A percentile compares a stretch with the other conserved stretches of the same genome.
Evolutionary conservation across 2,329 filamentous ascomycete genomes (phyloP).

Genomic region (Dactylella cylindrospora): DNA sequence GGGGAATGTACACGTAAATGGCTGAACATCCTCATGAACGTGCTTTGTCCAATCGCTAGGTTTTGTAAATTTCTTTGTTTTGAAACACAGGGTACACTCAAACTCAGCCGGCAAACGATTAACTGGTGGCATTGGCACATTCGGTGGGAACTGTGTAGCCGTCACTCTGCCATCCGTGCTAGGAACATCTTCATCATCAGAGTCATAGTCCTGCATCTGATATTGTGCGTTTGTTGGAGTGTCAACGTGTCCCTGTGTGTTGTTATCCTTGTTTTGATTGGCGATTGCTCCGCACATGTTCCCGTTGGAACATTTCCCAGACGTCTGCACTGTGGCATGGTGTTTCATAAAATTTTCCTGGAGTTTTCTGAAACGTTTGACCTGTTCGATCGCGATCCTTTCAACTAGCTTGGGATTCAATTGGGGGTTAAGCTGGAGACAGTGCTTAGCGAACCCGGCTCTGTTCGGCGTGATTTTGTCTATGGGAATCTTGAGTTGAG

Average conservation of each 20-base stretch:
- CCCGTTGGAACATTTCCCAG: slow-evolving; percentile 50
- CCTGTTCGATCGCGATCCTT: slow-evolving; percentile 78
- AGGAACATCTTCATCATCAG: slow-evolving; percentile 62
- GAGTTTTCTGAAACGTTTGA: slow-evolving; percentile 74
- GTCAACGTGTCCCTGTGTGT: slow-evolving; percentile 48
- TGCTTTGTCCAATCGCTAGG: slow-evolving; percentile 97
- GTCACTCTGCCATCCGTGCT: slow-evolving; percentile 66
- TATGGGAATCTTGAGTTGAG: slow-evolving; percentile 51
- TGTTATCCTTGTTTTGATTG: slow-evolving; percentile 36
- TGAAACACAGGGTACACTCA: slow-evolving; percentile 85
- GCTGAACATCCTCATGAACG: slow-evolving; percentile 88
- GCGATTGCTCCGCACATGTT: slow-evolving; percentile 50
- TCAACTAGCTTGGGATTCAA: slow-evolving; percentile 71
- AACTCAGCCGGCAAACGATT: slow-evolving; percentile 78
- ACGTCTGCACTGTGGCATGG: slow-evolving; percentile 57
- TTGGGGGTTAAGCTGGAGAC: slow-evolving; percentile 71
- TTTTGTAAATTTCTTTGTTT: slow-evolving; percentile 80
- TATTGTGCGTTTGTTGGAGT: slow-evolving; percentile 57
- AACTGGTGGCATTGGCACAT: slow-evolving; percentile 80
- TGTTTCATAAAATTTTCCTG: slow-evolving; percentile 72
- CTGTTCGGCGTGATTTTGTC: slow-evolving; percentile 71
- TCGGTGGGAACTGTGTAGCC: slow-evolving; percentile 73
- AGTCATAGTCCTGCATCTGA: slow-evolving; percentile 53
- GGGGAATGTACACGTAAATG: slow-evolving; percentile 88
- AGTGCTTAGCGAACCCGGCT: slow-evolving; percentile 74